Base-by-base conservation (phyloP, 306 rosid species). In the Fagus crenata region DNA sequence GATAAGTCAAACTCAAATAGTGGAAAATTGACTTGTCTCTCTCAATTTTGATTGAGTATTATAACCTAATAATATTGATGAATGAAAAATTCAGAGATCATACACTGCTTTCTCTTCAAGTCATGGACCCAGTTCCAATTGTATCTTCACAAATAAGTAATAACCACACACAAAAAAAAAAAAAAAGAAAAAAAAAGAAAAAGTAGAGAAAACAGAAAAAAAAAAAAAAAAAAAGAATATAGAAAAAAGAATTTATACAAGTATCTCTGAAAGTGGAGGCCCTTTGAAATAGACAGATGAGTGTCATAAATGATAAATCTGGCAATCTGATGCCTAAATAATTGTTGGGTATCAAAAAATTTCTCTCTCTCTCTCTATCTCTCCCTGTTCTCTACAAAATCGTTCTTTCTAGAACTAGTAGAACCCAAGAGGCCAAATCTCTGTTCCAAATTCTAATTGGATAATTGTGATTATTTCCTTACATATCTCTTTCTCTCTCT, bases 251-350 rank as follows among this genome's bases (percentile, higher is more conserved):
- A 4, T 31, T 33, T 15, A 46, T 11, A 6, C 4, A 18, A 56
- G 71, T 56, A 4, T 67, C 75, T 35, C 82, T 78, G 37, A 65
- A 65, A 13, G 76, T 77, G 14, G 28, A 74, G 74, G 74, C 49
- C 73, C 1, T 32, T 12, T 58, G 83, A 79, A 36, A 59, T 73
- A 37, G 91, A 86, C 79, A 15, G 82, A 77, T 59, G 84, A 82
- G 80, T 53, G 70, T 61, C 73, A 81, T 85, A 84, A 79, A 79
- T 78, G 69, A 81, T 85, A 90, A 82, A 80, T 87, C 74, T 69
- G 49, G 81, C 51, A 81, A 7, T 70, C 74, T 33, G 71, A 68
- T 51, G 85, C 77, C 81, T 68, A 71, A 37, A 69, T 72, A 56
- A 43, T 80, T 65, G 56, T 72, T 58, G 18, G 46, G 81, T 39